phyloP scores from a whole-genome alignment of 1,284 basidiomycete genomes.

The Ceratobasidium sp. region DNA sequence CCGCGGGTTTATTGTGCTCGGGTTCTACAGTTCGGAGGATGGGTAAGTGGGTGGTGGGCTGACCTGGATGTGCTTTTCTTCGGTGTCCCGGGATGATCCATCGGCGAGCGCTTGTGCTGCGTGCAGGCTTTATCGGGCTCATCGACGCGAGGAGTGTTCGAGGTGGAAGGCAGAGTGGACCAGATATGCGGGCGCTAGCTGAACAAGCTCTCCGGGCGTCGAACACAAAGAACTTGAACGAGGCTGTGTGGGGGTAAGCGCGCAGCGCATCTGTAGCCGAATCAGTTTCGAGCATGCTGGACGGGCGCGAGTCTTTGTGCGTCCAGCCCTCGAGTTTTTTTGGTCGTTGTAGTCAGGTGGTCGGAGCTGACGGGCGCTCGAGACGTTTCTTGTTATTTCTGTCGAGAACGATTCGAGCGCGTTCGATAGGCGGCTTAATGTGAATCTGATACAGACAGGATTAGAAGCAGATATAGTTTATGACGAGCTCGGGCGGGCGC shows the following conservation, averaged over 20 bases:
- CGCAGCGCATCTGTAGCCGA: not conserved
- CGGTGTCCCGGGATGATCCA: not conserved
- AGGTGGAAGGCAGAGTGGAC: no score
- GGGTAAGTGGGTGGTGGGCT: not conserved
- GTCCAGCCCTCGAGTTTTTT: no score
- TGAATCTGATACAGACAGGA: not conserved
- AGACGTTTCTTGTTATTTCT: not conserved
- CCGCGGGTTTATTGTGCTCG: no score
- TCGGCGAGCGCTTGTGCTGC: not conserved
- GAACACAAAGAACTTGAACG: not conserved
- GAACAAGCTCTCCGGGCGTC: no score
- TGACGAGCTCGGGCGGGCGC: not conserved
- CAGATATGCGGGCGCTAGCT: not conserved
- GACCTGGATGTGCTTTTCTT: not conserved
- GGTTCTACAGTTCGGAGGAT: no score
- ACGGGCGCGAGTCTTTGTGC: conserved; percentile 6
- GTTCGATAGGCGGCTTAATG: not conserved
- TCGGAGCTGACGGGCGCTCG: conserved; percentile 2
- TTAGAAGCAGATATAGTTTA: no score
- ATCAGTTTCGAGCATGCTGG: not conserved
- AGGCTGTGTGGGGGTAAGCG: not conserved
- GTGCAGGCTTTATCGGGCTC: not conserved
- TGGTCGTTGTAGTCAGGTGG: no score
- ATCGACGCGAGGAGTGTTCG: no score
- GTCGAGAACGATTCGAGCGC: not conserved